Evolutionary conservation across 441 rosid species (phyloP).

Genomic region (Bruguiera hainesii): DNA sequence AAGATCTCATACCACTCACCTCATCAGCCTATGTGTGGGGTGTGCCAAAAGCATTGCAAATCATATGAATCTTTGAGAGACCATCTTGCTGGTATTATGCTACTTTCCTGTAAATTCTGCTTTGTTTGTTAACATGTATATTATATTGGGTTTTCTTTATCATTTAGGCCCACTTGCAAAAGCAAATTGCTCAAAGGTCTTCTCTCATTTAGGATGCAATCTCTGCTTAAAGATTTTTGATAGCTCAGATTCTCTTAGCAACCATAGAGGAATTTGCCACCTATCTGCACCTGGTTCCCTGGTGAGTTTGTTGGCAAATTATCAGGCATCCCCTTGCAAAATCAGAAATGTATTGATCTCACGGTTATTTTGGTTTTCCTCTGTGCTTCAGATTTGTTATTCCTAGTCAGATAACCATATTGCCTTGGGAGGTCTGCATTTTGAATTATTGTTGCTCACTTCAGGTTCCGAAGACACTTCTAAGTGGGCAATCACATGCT

Average conservation of each 20-base stretch:
- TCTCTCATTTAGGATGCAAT: conserved; percentile 48
- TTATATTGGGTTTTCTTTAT: conserved; percentile 12
- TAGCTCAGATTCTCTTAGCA: conserved; percentile 30
- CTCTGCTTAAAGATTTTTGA: conserved; percentile 57
- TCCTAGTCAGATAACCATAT: background rate
- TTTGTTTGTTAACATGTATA: conserved; percentile 5
- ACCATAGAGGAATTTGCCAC: conserved; percentile 45
- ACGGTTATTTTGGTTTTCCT: background rate
- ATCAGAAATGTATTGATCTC: background rate
- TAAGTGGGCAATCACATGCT: conserved; percentile 19
- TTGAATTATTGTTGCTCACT: conserved; percentile 3
- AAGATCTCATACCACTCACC: conserved; percentile 56
- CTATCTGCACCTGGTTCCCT: conserved; percentile 43
- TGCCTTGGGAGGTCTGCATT: background rate
- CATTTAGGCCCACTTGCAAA: conserved; percentile 43
- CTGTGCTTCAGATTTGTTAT: background rate
- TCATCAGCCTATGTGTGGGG: conserved; percentile 63
- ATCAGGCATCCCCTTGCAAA: background rate
- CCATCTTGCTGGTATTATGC: conserved; percentile 48
- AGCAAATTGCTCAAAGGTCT: conserved; percentile 43
- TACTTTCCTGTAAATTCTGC: conserved; percentile 1
- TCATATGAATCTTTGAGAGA: conserved; percentile 63
- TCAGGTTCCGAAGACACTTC: conserved; percentile 31
- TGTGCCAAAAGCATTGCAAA: conserved; percentile 63
- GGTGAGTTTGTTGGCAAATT: conserved; percentile 38